A percentile compares a stretch with the other conserved stretches of the same genome.
phyloP scores from a whole-genome alignment of 2,329 filamentous ascomycete genomes.

The Sphaerulina musiva region DNA sequence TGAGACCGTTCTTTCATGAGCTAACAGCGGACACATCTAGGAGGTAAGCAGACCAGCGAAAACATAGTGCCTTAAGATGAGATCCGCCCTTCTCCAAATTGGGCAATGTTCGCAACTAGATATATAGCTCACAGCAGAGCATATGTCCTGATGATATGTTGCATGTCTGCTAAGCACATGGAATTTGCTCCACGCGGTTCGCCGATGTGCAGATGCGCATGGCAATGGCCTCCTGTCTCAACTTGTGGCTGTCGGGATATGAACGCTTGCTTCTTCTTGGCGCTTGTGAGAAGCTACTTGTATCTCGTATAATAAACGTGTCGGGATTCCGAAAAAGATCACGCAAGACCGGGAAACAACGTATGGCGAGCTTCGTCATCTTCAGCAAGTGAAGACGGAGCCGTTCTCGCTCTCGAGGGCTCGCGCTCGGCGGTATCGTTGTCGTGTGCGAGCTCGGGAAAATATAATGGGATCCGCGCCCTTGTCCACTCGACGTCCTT shows the following conservation, averaged over 20 bases:
- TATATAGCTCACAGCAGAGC: too few relatives aligned
- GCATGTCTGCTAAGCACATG: too few relatives aligned
- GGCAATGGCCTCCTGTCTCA: background rate
- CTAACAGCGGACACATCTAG: too few relatives aligned
- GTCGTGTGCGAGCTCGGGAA: background rate
- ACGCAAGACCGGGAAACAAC: background rate
- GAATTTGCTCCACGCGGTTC: too few relatives aligned
- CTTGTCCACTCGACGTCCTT: slow-evolving; percentile 6
- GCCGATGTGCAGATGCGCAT: too few relatives aligned
- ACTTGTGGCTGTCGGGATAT: background rate
- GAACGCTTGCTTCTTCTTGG: background rate
- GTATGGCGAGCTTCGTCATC: background rate
- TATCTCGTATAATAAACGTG: background rate
- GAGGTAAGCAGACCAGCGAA: too few relatives aligned
- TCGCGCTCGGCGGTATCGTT: background rate
- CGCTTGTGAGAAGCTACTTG: background rate
- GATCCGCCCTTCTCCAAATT: too few relatives aligned
- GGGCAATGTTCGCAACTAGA: too few relatives aligned
- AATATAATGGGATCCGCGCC: background rate
- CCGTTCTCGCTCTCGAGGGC: background rate
- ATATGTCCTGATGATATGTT: too few relatives aligned
- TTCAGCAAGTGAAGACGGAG: too few relatives aligned
- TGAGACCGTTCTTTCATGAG: too few relatives aligned
- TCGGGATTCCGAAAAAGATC: background rate
- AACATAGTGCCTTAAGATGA: too few relatives aligned